A percentile compares a stretch with the other conserved stretches of the same genome.
Conservation (phyloP, 441 rosid genomes). For the Pelargonium myrrhifolium region DNA sequence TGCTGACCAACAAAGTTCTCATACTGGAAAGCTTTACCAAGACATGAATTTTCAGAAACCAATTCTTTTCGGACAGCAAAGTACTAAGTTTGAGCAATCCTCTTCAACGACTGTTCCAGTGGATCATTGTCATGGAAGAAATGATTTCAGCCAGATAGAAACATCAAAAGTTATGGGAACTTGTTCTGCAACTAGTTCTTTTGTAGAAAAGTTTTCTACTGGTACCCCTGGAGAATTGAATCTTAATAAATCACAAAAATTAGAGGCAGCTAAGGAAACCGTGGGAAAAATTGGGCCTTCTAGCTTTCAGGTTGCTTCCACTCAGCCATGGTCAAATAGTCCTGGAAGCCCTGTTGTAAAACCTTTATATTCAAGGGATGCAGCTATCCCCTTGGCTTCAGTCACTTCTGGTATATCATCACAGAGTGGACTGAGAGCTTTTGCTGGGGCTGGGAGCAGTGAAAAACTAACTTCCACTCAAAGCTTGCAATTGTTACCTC, state of each 20-base stretch:
- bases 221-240: slow-evolving; percentile 26
- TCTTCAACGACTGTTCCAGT: slow-evolving; percentile 24
- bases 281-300: slow-evolving; percentile 27
- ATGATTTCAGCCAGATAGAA: slow-evolving; percentile 23
- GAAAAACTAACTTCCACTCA: slow-evolving; percentile 58
- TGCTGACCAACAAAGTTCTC: slow-evolving; percentile 27
- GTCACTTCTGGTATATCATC: slow-evolving; percentile 27
- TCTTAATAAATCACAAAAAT: slow-evolving; percentile 23
- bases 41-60: slow-evolving; percentile 30
- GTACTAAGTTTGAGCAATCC: slow-evolving; percentile 34
- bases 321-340: slow-evolving; percentile 43
- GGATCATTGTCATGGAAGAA: slow-evolving; percentile 22
- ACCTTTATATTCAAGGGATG: slow-evolving; percentile 31
- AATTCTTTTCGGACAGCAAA: slow-evolving; percentile 26
- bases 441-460: slow-evolving; percentile 33
- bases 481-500: slow-evolving; percentile 43
- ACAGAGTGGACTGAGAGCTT: slow-evolving; percentile 29
- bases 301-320: slow-evolving; percentile 27
- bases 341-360: slow-evolving; percentile 36
- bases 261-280: slow-evolving; percentile 30
- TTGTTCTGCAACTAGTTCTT: slow-evolving; percentile 28
- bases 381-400: slow-evolving; percentile 25
- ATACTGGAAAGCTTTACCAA: slow-evolving; percentile 24
- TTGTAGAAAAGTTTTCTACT: slow-evolving; percentile 28
- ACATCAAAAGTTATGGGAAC: slow-evolving; percentile 31